Conservation (phyloP, 2,329 filamentous ascomycete species). For the Curvularia sp. region DNA sequence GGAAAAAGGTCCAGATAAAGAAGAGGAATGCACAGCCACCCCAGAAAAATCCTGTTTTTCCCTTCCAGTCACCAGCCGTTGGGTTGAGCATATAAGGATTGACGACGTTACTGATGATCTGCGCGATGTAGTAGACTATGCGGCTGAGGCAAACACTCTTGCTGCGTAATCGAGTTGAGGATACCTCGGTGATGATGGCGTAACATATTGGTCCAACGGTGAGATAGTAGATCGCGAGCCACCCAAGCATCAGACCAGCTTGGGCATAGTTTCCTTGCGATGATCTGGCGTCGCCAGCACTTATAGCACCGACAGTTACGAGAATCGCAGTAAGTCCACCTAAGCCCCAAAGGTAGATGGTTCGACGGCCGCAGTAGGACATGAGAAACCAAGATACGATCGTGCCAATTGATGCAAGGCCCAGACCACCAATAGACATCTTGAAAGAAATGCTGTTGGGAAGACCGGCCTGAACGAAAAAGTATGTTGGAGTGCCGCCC, state of each 20-base stretch:
- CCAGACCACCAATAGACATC: conserved; percentile 60
- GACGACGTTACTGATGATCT: conserved; percentile 76
- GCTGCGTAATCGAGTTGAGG: conserved; percentile 79
- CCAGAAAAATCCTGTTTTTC: conserved; percentile 82
- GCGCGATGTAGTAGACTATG: conserved; percentile 69
- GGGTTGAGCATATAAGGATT: conserved; percentile 62
- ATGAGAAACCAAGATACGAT: conserved; percentile 81
- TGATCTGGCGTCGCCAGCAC: conserved; percentile 41
- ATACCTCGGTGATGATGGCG: conserved; percentile 81
- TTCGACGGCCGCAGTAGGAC: conserved; percentile 75
- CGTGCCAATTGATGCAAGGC: conserved; percentile 64
- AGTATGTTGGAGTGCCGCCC: conserved; percentile 50
- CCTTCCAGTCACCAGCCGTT: conserved; percentile 80
- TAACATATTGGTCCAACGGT: conserved; percentile 88
- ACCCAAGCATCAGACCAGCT: conserved; percentile 32
- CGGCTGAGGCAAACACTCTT: conserved; percentile 85
- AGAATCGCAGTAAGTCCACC: conserved; percentile 67
- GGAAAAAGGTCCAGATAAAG: conserved; percentile 76
- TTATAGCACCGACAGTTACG: conserved; percentile 75
- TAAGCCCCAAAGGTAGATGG: conserved; percentile 76
- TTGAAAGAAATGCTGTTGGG: conserved; percentile 47
- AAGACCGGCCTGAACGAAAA: conserved; percentile 54
- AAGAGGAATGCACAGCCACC: conserved; percentile 75
- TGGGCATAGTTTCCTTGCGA: conserved; percentile 50
- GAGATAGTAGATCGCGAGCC: conserved; percentile 75